Percentiles rank a stretch among this genome's conserved stretches.
Conservation (phyloP, 306 rosid species). For the Malus asiatica region DNA sequence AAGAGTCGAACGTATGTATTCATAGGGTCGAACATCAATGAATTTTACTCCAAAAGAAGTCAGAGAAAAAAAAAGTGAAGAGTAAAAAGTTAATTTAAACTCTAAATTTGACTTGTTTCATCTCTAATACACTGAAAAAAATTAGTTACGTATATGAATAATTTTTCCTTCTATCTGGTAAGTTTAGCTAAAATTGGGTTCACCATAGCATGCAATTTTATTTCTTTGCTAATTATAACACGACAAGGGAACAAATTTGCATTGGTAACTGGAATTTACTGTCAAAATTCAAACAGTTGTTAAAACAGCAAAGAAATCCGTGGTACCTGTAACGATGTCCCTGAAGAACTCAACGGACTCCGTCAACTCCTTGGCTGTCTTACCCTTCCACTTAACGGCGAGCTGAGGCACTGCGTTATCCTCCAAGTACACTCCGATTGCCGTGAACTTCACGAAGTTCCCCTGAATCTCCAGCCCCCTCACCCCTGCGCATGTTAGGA, state of each 20-base stretch:
- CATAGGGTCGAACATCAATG: too few relatives aligned
- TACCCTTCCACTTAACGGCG: slow-evolving; percentile 56
- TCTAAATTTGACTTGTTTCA: too few relatives aligned
- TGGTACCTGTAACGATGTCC: slow-evolving; percentile 55
- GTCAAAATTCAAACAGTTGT: background rate
- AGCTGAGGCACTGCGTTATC: slow-evolving; percentile 44
- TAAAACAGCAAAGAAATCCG: background rate
- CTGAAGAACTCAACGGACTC: slow-evolving; percentile 61
- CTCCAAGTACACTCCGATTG: slow-evolving; percentile 69
- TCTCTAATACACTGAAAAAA: too few relatives aligned
- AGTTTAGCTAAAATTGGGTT: background rate
- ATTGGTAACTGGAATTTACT: background rate
- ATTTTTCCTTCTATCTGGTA: too few relatives aligned
- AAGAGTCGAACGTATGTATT: too few relatives aligned
- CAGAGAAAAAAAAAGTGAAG: too few relatives aligned
- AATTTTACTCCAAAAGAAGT: too few relatives aligned
- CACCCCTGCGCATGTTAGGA: slow-evolving; percentile 13
- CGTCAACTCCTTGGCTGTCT: slow-evolving; percentile 32
- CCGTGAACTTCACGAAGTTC: slow-evolving; percentile 55
- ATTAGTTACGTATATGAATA: too few relatives aligned
- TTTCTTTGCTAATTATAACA: too few relatives aligned
- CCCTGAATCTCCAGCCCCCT: slow-evolving; percentile 58
- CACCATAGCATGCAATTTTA: background rate
- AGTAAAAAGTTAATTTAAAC: too few relatives aligned
- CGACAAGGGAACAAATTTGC: background rate